Percentiles rank a stretch among this genome's conserved stretches.
Evolutionary conservation across 305 asterid genomes (phyloP).

Genomic region (Ajuga reptans): DNA sequence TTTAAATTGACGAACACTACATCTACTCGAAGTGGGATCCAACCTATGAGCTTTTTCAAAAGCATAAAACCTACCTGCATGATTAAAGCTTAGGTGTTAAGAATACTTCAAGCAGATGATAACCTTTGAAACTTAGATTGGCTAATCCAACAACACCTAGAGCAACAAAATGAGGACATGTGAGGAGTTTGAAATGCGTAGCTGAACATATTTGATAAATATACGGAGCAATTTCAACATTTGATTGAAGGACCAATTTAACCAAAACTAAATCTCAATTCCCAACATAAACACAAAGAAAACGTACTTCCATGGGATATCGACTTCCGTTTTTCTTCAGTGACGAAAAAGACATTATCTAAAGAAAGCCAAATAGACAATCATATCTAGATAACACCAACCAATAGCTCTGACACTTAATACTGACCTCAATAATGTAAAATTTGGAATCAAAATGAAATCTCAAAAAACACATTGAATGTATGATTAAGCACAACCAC

Average conservation of each 20-base stretch:
- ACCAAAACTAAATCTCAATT: constrained; percentile 4
- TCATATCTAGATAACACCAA: not conserved
- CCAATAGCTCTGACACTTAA: not conserved
- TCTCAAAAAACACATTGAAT: not conserved
- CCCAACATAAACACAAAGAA: not conserved
- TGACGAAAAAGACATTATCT: not conserved
- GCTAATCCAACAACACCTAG: not conserved
- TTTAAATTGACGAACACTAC: constrained; percentile 97
- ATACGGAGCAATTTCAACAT: not conserved
- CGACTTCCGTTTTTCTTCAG: not conserved
- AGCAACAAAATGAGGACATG: not conserved
- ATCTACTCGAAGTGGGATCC: constrained; percentile 96
- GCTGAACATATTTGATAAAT: not conserved
- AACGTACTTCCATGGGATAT: not conserved
- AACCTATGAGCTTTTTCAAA: constrained; percentile 92
- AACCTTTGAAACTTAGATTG: not conserved
- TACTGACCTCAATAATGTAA: not conserved
- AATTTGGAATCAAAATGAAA: not conserved
- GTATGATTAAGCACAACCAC: not conserved
- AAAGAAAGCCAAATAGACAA: not conserved
- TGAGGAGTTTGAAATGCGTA: not conserved
- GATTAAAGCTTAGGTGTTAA: constrained; percentile 17
- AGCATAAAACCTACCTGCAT: constrained; percentile 93
- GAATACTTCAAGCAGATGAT: constrained; percentile 15
- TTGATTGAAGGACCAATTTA: constrained; percentile 3